Conservation (phyloP, 2,329 filamentous ascomycete species). For the Pseudogymnoascus sp. region DNA sequence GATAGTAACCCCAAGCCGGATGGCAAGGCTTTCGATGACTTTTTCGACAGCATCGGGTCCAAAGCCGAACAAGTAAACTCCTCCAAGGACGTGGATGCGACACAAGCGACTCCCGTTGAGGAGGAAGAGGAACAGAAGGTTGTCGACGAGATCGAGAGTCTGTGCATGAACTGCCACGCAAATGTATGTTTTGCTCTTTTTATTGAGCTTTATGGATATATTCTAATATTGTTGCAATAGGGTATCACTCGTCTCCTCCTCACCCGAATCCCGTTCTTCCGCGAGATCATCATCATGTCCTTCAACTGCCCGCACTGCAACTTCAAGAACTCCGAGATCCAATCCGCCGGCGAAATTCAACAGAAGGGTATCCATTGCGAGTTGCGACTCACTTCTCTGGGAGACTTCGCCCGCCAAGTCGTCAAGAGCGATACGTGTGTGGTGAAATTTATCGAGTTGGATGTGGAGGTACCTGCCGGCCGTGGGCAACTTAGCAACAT, state of each 20-base stretch:
- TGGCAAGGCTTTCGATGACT: slow-evolving; percentile 41
- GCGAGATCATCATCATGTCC: slow-evolving; percentile 94
- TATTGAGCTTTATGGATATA: slow-evolving; percentile 10
- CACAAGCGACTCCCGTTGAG: slow-evolving; percentile 16
- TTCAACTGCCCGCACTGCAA: slow-evolving; percentile 86
- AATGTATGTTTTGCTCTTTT: slow-evolving; percentile 44
- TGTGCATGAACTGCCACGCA: slow-evolving; percentile 80
- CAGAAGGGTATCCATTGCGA: slow-evolving; percentile 79
- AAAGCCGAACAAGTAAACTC: slow-evolving; percentile 40
- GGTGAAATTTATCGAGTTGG: slow-evolving; percentile 82
- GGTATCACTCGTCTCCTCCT: slow-evolving; percentile 80
- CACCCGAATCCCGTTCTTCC: slow-evolving; percentile 91
- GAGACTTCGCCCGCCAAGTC: slow-evolving; percentile 76
- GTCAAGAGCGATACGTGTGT: slow-evolving; percentile 84
- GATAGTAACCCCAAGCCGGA: slow-evolving; percentile 32
- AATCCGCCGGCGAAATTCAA: slow-evolving; percentile 85
- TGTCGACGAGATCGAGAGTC: slow-evolving; percentile 63
- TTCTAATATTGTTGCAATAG: slow-evolving; percentile 35
- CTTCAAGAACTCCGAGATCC: slow-evolving; percentile 87
- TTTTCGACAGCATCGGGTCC: slow-evolving; percentile 55
- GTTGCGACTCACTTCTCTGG: slow-evolving; percentile 61
- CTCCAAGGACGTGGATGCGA: slow-evolving; percentile 25
- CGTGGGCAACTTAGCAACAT: slow-evolving; percentile 89
- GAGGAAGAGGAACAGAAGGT: slow-evolving; percentile 42
- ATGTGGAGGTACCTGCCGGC: slow-evolving; percentile 85